Conservation (phyloP, 1,139 yeast genomes). For the Wickerhamomyces sp. region DNA sequence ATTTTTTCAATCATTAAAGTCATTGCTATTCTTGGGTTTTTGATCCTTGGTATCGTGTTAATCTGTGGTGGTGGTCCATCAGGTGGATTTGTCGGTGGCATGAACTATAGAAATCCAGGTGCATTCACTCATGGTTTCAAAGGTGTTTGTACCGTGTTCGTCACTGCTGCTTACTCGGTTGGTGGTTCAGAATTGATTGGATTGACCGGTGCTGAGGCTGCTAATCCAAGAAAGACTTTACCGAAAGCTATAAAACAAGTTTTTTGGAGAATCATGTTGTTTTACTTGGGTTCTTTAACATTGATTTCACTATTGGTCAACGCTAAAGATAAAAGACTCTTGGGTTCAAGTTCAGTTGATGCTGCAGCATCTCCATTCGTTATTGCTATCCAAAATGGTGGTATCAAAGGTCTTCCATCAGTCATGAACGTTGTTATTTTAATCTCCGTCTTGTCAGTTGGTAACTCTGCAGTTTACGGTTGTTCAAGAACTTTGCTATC, state of each 20-base stretch:
- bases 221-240: constrained; percentile 58
- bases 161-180: constrained; percentile 76
- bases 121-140: constrained; percentile 58
- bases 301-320: constrained; percentile 59
- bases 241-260: constrained; percentile 67
- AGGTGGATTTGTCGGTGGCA: constrained; percentile 53
- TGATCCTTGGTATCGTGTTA: constrained; percentile 53
- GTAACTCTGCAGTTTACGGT: constrained; percentile 65
- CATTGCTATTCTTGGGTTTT: constrained; percentile 53
- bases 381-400: constrained; percentile 53
- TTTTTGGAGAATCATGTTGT: constrained; percentile 61
- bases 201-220: constrained; percentile 75
- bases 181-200: constrained; percentile 76
- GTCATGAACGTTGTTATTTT: constrained; percentile 66
- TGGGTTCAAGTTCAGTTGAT: constrained; percentile 41
- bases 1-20: constrained; percentile 51
- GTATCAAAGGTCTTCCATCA: constrained; percentile 56
- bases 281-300: constrained; percentile 54
- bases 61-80: constrained; percentile 61
- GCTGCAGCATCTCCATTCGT: constrained; percentile 66
- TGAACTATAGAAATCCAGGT: constrained; percentile 48
- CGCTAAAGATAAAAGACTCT: constrained; percentile 40
- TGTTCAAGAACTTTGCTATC: constrained; percentile 75
- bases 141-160: constrained; percentile 72
- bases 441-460: constrained; percentile 57